Evolutionary conservation across 1,284 basidiomycete genomes (phyloP), one percentile per base, ranked within the genome.

Genomic region (Sporisorium scitamineum): DNA sequence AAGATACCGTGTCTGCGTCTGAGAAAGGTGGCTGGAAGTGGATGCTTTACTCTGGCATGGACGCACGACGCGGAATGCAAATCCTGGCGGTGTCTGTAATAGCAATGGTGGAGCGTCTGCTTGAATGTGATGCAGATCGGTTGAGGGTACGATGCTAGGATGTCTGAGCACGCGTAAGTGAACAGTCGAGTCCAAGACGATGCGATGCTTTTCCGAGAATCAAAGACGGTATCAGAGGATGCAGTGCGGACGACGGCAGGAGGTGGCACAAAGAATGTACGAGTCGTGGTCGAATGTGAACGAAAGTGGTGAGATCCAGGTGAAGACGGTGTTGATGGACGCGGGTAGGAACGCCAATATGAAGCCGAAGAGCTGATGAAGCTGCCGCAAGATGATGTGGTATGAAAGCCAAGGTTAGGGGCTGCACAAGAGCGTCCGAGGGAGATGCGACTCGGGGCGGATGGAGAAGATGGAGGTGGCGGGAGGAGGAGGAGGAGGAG

Each of bases 181-280:
- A 27, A 31, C 4, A 16, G 26, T n/a, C 26, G 52, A 24, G 37
- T 34, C 22, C 42, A 31, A 24, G 26, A 29, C 1, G 53, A 60
- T 61, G 45, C 54, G 27, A 61, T 67, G 54, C 64, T 60, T 61
- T 55, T 61, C 47, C 45, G 20, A 29, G 3, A 8, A 11, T 24
- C 37, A 39, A 39, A 39, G 8, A 10, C n/a, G 18, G 42, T 45
- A 27, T 14, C 14, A 29, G 34, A 1, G 31, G 54, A 20, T 29
- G 24, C 47, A 31, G 18, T 29, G 27, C 31, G 3, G 27, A 48
- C n/a, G 27, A n/a, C 29, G 47, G 10, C 7, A 48, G 47, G 29
- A 26, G 47, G 13, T 29, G 26, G 27, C 24, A 18, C 41, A 22
- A 22, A 16, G 20, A 44, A 29, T 26, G 27, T 20, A 29, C 5